phyloP scores from a whole-genome alignment of 371 early-diverging fungal genomes.

The Encephalitozoon intestinalis region DNA sequence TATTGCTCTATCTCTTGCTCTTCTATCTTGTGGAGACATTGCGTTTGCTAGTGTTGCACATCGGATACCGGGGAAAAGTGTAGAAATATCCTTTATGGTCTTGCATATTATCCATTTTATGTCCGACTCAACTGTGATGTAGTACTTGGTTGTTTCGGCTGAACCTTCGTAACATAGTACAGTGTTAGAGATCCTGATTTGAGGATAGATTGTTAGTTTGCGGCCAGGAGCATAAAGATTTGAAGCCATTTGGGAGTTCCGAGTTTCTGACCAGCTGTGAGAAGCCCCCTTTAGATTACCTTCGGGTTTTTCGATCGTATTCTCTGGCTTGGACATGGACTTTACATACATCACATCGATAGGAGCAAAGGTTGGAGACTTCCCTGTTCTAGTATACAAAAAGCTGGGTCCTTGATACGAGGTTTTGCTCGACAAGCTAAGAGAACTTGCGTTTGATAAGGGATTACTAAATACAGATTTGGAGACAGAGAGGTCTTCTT shows the following conservation, averaged over 20 bases:
- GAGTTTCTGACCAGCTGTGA: neutral
- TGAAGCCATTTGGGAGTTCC: neutral
- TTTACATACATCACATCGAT: slow-evolving; percentile 14
- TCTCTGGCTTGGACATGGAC: neutral
- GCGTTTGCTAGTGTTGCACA: neutral
- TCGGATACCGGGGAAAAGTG: neutral
- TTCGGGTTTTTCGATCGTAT: neutral
- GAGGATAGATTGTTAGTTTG: neutral
- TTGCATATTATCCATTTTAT: neutral
- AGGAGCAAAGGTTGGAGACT: neutral
- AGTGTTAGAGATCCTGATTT: neutral
- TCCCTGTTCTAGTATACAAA: neutral
- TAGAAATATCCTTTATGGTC: neutral
- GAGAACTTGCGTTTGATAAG: neutral
- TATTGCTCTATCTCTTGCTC: neutral
- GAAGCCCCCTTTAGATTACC: too few species aligned
- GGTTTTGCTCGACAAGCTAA: neutral
- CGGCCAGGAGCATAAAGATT: neutral
- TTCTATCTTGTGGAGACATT: neutral
- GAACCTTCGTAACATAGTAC: neutral
- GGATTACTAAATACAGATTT: neutral
- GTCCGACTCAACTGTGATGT: neutral
- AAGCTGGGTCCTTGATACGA: neutral
- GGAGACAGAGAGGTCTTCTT: neutral
- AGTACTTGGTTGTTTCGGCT: neutral